Percentiles rank a stretch among this genome's conserved stretches.
phyloP scores from a whole-genome alignment of 2,329 filamentous ascomycete genomes.

The Aureobasidium sp. region DNA sequence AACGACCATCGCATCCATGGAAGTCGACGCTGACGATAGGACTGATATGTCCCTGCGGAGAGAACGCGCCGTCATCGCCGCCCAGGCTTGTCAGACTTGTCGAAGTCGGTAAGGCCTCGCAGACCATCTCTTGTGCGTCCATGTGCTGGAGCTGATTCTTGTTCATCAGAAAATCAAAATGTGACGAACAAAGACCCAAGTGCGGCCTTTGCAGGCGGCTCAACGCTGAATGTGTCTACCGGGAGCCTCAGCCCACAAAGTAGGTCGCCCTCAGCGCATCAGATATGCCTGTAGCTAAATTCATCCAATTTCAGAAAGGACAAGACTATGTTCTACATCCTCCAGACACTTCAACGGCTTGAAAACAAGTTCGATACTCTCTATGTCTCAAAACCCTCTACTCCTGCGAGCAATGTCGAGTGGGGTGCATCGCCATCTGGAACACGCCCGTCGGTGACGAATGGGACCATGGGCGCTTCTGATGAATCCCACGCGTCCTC shows the following conservation, averaged over 20 bases:
- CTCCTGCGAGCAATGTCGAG: slow-evolving; percentile 21
- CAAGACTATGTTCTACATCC: slow-evolving; percentile 55
- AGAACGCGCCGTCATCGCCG: slow-evolving; percentile 45
- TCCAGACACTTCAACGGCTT: slow-evolving; percentile 49
- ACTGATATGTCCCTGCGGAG: slow-evolving; percentile 27
- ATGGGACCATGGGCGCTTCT: neutral
- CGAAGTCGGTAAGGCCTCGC: slow-evolving; percentile 31
- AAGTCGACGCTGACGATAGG: neutral
- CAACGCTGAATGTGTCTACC: slow-evolving; percentile 53
- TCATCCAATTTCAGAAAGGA: slow-evolving; percentile 46
- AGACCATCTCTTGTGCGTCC: neutral
- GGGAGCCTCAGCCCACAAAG: slow-evolving; percentile 57
- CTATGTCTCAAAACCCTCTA: slow-evolving; percentile 18
- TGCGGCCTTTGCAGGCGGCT: slow-evolving; percentile 54
- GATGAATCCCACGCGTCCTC: slow-evolving; percentile 2
- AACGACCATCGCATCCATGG: neutral
- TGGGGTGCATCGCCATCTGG: neutral
- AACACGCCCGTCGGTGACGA: neutral
- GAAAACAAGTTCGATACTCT: slow-evolving; percentile 50
- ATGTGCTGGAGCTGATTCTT: neutral
- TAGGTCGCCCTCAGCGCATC: slow-evolving; percentile 33
- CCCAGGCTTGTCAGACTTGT: slow-evolving; percentile 54
- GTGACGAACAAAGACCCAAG: slow-evolving; percentile 56
- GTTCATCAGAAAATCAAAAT: slow-evolving; percentile 53
- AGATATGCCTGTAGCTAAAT: neutral